Evolutionary conservation across 768 basidiomycete species (phyloP), one percentile per base, ranked within the genome.

Genomic region (Amanita jacksonii): DNA sequence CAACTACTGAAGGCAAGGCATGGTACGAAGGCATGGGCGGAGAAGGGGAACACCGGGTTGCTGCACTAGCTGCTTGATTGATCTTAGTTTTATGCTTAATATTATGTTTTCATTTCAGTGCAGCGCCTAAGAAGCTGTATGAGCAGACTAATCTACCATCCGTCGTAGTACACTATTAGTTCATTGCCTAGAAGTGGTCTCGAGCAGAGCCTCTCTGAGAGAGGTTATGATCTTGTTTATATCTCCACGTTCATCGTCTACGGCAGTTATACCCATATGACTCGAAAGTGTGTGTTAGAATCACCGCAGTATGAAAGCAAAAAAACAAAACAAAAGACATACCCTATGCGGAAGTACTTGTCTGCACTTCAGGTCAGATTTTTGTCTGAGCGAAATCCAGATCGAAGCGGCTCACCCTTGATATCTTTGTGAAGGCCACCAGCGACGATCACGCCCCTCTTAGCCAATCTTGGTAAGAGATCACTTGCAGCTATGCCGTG

Each of bases 331-430:
- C n/a, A n/a, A n/a, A n/a, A 10, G 43, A 67, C 73, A 30, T 47
- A 76, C 74, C 91, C 92, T 43, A 96, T 79, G 40, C 92, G 82
- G 81, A 94, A 91, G 62, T 94, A 94, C 55, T 80, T 83, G 56
- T 84, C 85, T 85, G 50, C 19, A 49, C n/a, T n/a, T n/a, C 18
- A 44, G 22, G 22, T 9, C 9, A 30, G 16, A n/a, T n/a, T n/a
- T n/a, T n/a, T n/a, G n/a, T n/a, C n/a, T n/a, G n/a, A n/a, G n/a
- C n/a, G n/a, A n/a, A n/a, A n/a, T n/a, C n/a, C n/a, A 46, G 38
- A 35, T 27, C 8, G 43, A 40, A 25, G 28, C 46, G 20, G 60
- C 68, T n/a, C 28, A 81, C 84, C 82, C 69, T 88, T 91, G 62
- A 89, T 81, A 28, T 70, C 74, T 46, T 77, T 74, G 62, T 94